Evolutionary conservation across 177 flowering plant genomes (phyloP).

Genomic region (Vitis hybrid): DNA sequence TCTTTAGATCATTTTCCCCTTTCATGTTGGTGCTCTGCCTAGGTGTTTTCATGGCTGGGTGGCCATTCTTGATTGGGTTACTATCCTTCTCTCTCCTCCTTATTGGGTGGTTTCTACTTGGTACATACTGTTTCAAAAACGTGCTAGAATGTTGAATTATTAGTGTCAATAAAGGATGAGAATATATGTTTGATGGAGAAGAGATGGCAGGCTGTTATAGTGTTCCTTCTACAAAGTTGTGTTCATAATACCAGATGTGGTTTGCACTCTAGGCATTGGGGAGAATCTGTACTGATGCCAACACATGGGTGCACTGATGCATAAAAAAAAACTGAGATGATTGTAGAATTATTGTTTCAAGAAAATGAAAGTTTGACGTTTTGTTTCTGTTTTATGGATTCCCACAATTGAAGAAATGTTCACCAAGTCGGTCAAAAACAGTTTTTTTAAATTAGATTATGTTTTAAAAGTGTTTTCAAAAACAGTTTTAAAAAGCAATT

Average conservation of each 20-base stretch:
- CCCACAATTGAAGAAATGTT: no score
- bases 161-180: neutral
- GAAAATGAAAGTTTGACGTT: no score
- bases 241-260: neutral
- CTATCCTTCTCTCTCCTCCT: conserved; percentile 67
- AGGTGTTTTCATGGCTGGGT: conserved; percentile 71
- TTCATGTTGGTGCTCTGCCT: conserved; percentile 53
- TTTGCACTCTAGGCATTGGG: no score
- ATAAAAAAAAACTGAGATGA: neutral
- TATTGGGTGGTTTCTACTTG: conserved; percentile 67
- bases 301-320: no score
- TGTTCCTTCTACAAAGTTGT: neutral
- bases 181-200: no score
- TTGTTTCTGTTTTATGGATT: no score
- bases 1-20: conserved; percentile 76
- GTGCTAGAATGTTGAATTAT: conserved; percentile 50
- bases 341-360: neutral
- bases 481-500: no score
- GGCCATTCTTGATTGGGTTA: conserved; percentile 74
- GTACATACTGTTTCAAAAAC: conserved; percentile 51
- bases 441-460: no score
- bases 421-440: no score
- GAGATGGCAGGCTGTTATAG: no score
- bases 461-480: no score
- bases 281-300: no score